Evolutionary conservation across 2,329 filamentous ascomycete species (phyloP), one percentile per base, ranked within the genome.

Genomic region (Balansia obtecta): DNA sequence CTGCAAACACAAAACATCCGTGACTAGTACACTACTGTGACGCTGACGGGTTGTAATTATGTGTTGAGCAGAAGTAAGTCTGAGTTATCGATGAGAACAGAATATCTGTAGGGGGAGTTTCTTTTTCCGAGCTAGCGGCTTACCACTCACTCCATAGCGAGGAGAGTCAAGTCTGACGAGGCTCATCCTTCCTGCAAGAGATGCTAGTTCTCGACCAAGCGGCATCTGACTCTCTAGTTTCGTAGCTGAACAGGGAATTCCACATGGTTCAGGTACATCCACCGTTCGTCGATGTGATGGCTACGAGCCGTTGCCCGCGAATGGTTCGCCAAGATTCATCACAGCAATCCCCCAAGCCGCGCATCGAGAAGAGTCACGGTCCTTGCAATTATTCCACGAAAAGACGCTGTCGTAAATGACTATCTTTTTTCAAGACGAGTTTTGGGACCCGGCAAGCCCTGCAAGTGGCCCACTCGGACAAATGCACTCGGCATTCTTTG

Each of bases 161-260:
- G 46, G 38, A 48, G 46, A 43, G 39, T 48, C 6, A 48, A 42
- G 16, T 43, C 39, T n/a, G 46, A 48, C 11, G 46, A 48, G 27
- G 41, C 39, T 41, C 46, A 43, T 13, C 39, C 46, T 12, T 38
- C 38, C n/a, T 48, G 46, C 38, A 43, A 48, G 10, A 18, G 39
- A 43, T 48, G 46, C 43, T 33, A 42, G 46, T 20, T 10, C 40
- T 37, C 12, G 12, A 6, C 18, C 37, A 37, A 22, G 32, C n/a
- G 39, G n/a, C 27, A 27, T 27, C 27, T 27, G 15, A 37, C 11
- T 37, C 34, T 37, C 34, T 12, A 12, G 34, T 37, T 15, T 15
- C 34, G 34, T 37, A 37, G 37, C 37, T 39, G 37, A 39, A 39
- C 37, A 39, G 27, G 27, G n/a, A 13, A 39, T 39, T 13, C n/a